Percentiles rank a stretch among this genome's conserved stretches.
Evolutionary conservation across 495 filamentous ascomycete species (phyloP).

Genomic region (Parathielavia hyrcaniae): DNA sequence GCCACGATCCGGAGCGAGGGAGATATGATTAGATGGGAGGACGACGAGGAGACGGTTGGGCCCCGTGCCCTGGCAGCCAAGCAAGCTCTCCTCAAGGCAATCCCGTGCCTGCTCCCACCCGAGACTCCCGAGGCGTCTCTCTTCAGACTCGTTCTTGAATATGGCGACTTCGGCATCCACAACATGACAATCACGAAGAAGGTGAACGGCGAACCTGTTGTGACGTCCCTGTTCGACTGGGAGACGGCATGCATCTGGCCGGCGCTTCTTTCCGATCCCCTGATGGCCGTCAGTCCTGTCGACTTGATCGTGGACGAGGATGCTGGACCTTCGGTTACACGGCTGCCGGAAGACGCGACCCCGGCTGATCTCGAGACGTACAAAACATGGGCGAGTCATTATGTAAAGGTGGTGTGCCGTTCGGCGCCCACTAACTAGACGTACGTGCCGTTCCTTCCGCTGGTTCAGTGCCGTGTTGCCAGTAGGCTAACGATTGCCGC

Average conservation of each 20-base stretch:
- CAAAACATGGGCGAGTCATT: neutral
- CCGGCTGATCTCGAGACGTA: neutral
- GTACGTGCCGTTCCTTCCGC: neutral
- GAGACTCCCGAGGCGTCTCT: constrained; percentile 19
- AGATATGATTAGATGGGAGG: constrained; percentile 37
- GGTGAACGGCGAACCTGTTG: constrained; percentile 22
- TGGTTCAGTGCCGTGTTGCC: neutral
- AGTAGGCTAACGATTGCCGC: constrained; percentile 5
- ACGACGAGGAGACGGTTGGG: constrained; percentile 30
- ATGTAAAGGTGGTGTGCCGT: neutral
- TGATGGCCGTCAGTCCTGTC: constrained; percentile 28
- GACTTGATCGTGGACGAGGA: constrained; percentile 32
- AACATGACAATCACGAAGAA: constrained; percentile 32
- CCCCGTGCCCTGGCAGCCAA: constrained; percentile 33
- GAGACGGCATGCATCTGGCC: constrained; percentile 34
- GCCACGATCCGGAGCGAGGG: constrained; percentile 34
- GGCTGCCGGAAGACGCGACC: constrained; percentile 8
- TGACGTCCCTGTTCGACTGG: constrained; percentile 36
- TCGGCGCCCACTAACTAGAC: too few species aligned
- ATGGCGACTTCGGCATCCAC: constrained; percentile 37
- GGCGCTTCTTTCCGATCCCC: constrained; percentile 34
- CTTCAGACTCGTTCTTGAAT: constrained; percentile 35
- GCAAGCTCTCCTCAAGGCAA: constrained; percentile 29
- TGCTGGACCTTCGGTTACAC: constrained; percentile 25
- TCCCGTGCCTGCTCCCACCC: constrained; percentile 31